Conservation (phyloP, 2,329 filamentous ascomycete genomes). For the Sporothrix globosa region DNA sequence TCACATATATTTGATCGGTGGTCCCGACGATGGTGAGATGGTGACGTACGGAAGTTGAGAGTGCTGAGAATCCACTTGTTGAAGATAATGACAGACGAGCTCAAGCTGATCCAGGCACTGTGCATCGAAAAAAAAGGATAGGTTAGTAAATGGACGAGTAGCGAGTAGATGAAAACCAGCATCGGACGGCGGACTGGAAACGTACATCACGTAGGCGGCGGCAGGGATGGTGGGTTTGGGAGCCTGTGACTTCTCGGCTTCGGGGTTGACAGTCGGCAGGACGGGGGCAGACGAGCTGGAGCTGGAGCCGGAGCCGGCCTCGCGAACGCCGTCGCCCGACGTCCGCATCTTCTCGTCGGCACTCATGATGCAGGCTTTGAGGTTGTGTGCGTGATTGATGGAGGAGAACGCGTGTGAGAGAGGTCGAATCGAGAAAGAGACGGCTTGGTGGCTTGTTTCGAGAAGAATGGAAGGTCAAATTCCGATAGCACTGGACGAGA, state of each 20-base stretch:
- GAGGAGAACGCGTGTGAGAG: neutral
- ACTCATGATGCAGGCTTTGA: conserved; percentile 53
- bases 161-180: neutral
- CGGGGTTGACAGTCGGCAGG: conserved; percentile 80
- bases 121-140: conserved; percentile 22
- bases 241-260: conserved; percentile 69
- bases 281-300: conserved; percentile 52
- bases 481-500: neutral
- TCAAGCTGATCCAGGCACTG: conserved; percentile 90
- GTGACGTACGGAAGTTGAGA: conserved; percentile 71
- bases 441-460: conserved; percentile 11
- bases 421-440: neutral
- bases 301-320: conserved; percentile 50
- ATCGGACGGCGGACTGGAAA: neutral
- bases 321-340: conserved; percentile 74
- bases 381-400: neutral
- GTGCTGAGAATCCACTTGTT: conserved; percentile 98
- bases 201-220: conserved; percentile 78
- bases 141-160: neutral
- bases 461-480: neutral
- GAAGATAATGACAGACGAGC: conserved; percentile 94
- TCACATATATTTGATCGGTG: neutral
- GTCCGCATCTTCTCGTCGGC: conserved; percentile 80
- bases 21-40: neutral
- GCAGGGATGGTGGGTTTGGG: conserved; percentile 71